phyloP scores from a whole-genome alignment of 495 filamentous ascomycete species.

The Neurospora discreta region DNA sequence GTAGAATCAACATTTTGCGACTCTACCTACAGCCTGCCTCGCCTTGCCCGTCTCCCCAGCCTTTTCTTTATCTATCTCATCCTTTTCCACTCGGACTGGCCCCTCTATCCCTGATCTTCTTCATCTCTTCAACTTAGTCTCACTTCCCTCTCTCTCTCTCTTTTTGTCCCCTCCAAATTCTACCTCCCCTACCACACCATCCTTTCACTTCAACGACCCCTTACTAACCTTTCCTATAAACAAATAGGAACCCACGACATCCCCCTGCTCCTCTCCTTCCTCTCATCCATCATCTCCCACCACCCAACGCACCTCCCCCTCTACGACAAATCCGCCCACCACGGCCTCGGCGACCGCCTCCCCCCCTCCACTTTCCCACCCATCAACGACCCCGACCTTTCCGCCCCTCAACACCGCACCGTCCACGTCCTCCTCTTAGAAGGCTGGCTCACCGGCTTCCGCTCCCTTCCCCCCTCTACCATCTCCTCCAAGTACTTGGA shows the following conservation, averaged over 20 bases:
- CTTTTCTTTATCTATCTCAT: neutral
- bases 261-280: constrained; percentile 47
- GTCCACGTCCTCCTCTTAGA: constrained; percentile 72
- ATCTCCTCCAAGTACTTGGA: constrained; percentile 44
- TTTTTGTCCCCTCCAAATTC: neutral
- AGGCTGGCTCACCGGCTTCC: constrained; percentile 89
- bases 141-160: too few species aligned
- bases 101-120: neutral
- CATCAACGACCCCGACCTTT: constrained; percentile 45
- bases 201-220: neutral
- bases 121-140: neutral
- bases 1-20: neutral
- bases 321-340: constrained; percentile 76
- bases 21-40: neutral
- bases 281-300: constrained; percentile 46
- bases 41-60: neutral
- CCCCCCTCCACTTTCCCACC: constrained; percentile 47
- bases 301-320: constrained; percentile 51
- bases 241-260: constrained; percentile 78
- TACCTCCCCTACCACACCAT: neutral
- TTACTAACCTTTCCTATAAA: too few species aligned
- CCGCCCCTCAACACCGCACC: constrained; percentile 9
- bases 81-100: neutral
- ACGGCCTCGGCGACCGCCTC: constrained; percentile 68
- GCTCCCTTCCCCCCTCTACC: constrained; percentile 43